Conservation (phyloP, 169 alveolate genomes). For the Plasmodium blacklocki region DNA sequence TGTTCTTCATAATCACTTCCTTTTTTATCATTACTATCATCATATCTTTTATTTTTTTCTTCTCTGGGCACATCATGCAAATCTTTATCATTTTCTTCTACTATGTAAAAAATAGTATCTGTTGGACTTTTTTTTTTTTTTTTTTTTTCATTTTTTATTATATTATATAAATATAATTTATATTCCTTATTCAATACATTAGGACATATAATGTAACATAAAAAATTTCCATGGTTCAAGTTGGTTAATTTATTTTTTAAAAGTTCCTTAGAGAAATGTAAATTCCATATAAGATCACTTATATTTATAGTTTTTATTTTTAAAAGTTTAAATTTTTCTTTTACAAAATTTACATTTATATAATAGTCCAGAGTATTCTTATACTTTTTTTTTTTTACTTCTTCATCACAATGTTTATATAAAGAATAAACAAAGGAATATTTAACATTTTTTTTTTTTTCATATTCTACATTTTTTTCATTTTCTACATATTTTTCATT, state of each 20-base stretch:
- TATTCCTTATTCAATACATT: conserved; percentile 10
- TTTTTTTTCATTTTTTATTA: not conserved
- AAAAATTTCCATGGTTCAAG: not conserved
- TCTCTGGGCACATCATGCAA: not conserved
- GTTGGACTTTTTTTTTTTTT: not conserved
- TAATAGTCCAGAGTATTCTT: not conserved
- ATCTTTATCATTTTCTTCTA: not conserved
- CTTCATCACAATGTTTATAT: not conserved
- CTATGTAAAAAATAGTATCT: conserved; percentile 5
- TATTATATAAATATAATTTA: not conserved
- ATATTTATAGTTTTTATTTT: conserved; percentile 11
- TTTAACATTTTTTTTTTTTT: not conserved
- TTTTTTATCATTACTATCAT: not conserved
- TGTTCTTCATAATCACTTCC: not conserved
- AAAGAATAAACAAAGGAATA: conserved; percentile 12
- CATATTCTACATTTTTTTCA: no score
- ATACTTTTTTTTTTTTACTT: not conserved
- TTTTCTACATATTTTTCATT: not conserved
- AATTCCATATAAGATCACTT: conserved; percentile 31
- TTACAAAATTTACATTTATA: conserved; percentile 2
- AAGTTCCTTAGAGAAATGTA: conserved; percentile 3
- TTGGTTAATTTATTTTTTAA: conserved; percentile 7
- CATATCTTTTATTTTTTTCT: not conserved
- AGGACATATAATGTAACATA: conserved; percentile 29
- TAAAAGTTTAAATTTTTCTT: not conserved